Evolutionary conservation across 106 monocot species (phyloP).

Genomic region (Dendrobium catenatum): DNA sequence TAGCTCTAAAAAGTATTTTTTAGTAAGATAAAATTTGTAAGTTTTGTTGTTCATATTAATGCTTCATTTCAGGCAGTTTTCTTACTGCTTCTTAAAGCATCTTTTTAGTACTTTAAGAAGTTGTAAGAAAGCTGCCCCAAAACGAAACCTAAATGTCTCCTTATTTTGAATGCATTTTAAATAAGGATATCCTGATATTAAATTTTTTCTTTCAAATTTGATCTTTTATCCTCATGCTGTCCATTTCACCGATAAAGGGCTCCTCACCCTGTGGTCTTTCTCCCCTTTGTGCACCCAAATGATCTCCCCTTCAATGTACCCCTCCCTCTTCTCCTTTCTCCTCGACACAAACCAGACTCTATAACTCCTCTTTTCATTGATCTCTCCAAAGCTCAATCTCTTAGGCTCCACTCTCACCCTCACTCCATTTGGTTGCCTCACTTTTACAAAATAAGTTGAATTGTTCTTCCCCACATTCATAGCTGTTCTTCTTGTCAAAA

Average conservation of each 20-base stretch:
- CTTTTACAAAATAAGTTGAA: constrained; percentile 42
- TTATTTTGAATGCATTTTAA: no score
- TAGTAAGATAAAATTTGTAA: no score
- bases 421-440: constrained; percentile 38
- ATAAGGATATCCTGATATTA: no score
- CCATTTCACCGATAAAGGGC: constrained; percentile 71
- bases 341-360: constrained; percentile 44
- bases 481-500: constrained; percentile 29
- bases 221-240: constrained; percentile 2
- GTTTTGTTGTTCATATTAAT: no score
- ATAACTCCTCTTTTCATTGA: constrained; percentile 47
- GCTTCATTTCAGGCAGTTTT: no score
- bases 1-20: no score
- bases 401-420: constrained; percentile 43
- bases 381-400: constrained; percentile 31
- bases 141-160: no score
- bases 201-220: no score
- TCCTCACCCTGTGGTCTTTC: constrained; percentile 52
- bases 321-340: constrained; percentile 7
- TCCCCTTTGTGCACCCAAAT: constrained; percentile 35
- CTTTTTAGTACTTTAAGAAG: no score
- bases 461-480: constrained; percentile 63
- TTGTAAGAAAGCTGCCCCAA: no score
- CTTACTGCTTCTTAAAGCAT: no score
- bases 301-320: constrained; percentile 48